Evolutionary conservation across 768 basidiomycete genomes (phyloP), one percentile per base, ranked within the genome.

Genomic region (Russula abietina): DNA sequence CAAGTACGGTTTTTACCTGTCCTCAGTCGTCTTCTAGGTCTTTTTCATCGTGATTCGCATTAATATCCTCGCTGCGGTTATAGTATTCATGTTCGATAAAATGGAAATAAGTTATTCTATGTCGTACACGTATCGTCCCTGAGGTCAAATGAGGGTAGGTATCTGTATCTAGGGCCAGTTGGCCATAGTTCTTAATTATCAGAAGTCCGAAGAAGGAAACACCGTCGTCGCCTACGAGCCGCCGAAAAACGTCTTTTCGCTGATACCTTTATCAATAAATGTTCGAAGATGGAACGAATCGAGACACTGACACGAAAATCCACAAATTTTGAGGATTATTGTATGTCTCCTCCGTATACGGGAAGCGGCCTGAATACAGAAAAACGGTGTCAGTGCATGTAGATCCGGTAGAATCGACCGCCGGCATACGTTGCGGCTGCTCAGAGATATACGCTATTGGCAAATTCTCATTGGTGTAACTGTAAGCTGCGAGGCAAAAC

Each of bases 271-370:
- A 28, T 52, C 32, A 52, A n/a, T n/a, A 52, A 52, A n/a, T 12
- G 4, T 33, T 24, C 51, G 11, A 33, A 51, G 1, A 52, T 33
- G n/a, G 9, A 9, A 41, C 19, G 9, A 55, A 48, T 17, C 1
- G 22, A 26, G 33, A 22, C 4, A 57, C 62, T 48, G n/a, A 64
- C 65, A 36, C 62, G 36, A 64, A 66, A 24, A 24, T 9, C 65
- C 65, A 66, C 33, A 66, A 2, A 0, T 64, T 60, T 49, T 67
- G 63, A n/a, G 59, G 59, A n/a, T 59, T 61, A 38, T 59, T 65
- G 54, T 67, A 67, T 3, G 66, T 66, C 28, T 66, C 43, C 1
- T n/a, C 24, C 24, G 62, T 66, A 19, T 66, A 66, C 12, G 54
- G 39, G 45, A 64, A 66, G 12, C 55, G 65, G 16, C 53, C 65